Base-by-base conservation (phyloP, 2,329 filamentous ascomycete genomes). In the Fusarium xyrophilum region DNA sequence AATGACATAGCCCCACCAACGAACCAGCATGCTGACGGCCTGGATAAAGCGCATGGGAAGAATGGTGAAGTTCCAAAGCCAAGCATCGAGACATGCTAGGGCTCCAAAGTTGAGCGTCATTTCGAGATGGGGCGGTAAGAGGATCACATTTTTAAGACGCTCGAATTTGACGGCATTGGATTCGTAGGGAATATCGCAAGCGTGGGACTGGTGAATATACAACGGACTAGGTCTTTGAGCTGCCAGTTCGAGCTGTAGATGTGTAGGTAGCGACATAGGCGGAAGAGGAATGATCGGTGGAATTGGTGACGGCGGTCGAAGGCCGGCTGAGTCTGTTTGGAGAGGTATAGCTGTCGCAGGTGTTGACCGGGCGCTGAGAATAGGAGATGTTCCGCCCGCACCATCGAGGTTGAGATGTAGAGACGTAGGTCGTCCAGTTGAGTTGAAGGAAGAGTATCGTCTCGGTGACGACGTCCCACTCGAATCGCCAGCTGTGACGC, bases 51-150 rank as follows among this genome's bases (percentile, higher is more conserved):
- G 88, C 62, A 99, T 85, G 1, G 96, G 96, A 1, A 99, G 82
- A 44, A 99, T 97, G 0, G 96, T 99, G 73, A 99, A 96, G 1
- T 93, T 96, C 80, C 97, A 96, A 2, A 99, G 86, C 93, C 95
- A 99, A 3, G 95, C 92, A 77, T 99, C 96, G 9, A 99, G 83
- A 79, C 96, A 99, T 10, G 95, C 94, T 35, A 98, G 80, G 1
- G 92, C 90, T 10, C 96, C 96, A 79, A 99, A 98, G 63, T 89
- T 88, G 9, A 99, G 85, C 1, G 94, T 91, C 46, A 91, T 87
- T 79, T 99, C 96, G 8, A 99, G 84, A 64, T 91, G 92, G 1
- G 88, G 86, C 0, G 95, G 93, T 6, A 99, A 82, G 28, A 93
- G 83, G 9, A 99, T 80, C 64, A 97, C 96, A 76, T 98, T 98